Base-by-base conservation (phyloP, 192 early-diverging fungal species). In the Chytriomyces hyalinus region DNA sequence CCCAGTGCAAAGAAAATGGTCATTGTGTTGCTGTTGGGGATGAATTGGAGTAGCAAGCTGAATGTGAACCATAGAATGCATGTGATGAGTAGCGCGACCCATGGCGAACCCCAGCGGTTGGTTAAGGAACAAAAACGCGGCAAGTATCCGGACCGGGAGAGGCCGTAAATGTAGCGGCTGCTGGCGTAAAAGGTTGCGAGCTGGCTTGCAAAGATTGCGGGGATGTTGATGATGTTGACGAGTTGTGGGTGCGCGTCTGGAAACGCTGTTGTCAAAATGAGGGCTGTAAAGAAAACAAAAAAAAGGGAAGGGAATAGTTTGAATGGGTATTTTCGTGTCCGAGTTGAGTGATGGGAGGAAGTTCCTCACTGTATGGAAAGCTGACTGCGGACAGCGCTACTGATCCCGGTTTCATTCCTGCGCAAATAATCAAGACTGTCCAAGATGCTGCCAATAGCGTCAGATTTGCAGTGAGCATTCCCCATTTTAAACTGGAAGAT, bases 131-230 rank as follows among this genome's bases (percentile, higher is more conserved):
- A 47, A 5, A 74, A 11, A 8, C 6, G 24, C 4, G 73, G 73
- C 9, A 74, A 43, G 61, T 74, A 74, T 67, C 73, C 73, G 11
- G 47, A 24, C 6, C 73, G 73, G 49, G 60, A 49, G 13, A 74
- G 61, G 5, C 73, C 73, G 53, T 74, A 74, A 67, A 74, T n/a
- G 0, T 65, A 63, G 5, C 73, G 43, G 6, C 61, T 47, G 26
- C 73, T 48, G 7, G 73, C 73, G 43, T 74, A 74, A 13, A 64
- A 74, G 0, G 64, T 74, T 11, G 73, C 61, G 13, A 74, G 60
- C 13, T 74, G 73, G 26, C 60, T 64, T 64, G 73, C 65, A 63
- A 74, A 64, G 15, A 74, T 64, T 5, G n/a, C 61, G 36, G 73
- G 73, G 36, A 74, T 74, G 64, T 46, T 67, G 49, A 64, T 28